These are phyloP conservation scores for Mayamaea pseudoterrestris DNA, from an alignment of 108 stramenopile genomes.

Conservation along the genomic window DNA sequence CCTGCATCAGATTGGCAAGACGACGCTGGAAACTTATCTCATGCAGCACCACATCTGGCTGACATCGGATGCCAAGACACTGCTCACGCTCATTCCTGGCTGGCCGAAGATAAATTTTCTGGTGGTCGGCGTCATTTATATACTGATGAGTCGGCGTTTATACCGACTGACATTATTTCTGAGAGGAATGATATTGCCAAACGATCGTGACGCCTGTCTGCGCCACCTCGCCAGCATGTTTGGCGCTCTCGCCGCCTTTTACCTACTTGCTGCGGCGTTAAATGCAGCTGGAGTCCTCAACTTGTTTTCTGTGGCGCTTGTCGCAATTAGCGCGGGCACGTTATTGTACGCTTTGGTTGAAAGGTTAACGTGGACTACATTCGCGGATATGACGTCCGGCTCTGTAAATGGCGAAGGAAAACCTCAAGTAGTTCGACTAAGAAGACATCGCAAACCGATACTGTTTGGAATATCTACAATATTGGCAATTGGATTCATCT, in stretches of 20 bases:
- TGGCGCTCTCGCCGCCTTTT: conserved; percentile 23
- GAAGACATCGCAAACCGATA: conserved; percentile 3
- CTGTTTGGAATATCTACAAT: conserved; percentile 31
- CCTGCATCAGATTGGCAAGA: conserved; percentile 89
- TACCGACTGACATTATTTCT: conserved; percentile 52
- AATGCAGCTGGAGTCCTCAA: conserved; percentile 20
- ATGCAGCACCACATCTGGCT: conserved; percentile 99
- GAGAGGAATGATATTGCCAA: conserved; percentile 60
- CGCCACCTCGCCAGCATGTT: conserved; percentile 29
- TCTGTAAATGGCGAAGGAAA: background rate
- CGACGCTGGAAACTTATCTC: conserved; percentile 95
- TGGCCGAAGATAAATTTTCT: conserved; percentile 73
- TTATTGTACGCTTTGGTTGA: conserved; percentile 19
- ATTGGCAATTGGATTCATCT: conserved; percentile 28
- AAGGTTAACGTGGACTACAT: background rate
- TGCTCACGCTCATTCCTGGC: conserved; percentile 61
- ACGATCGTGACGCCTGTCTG: conserved; percentile 41
- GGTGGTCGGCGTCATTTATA: conserved; percentile 55
- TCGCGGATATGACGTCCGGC: background rate
- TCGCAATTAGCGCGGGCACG: conserved; percentile 28
- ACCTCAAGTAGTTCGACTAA: background rate
- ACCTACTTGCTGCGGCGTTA: conserved; percentile 30
- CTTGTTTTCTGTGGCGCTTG: conserved; percentile 20
- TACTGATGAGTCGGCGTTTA: conserved; percentile 40
- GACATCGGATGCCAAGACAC: conserved; percentile 71